Base-by-base conservation (phyloP, 352 stramenopile genomes). In the Globisporangium alternatum region DNA sequence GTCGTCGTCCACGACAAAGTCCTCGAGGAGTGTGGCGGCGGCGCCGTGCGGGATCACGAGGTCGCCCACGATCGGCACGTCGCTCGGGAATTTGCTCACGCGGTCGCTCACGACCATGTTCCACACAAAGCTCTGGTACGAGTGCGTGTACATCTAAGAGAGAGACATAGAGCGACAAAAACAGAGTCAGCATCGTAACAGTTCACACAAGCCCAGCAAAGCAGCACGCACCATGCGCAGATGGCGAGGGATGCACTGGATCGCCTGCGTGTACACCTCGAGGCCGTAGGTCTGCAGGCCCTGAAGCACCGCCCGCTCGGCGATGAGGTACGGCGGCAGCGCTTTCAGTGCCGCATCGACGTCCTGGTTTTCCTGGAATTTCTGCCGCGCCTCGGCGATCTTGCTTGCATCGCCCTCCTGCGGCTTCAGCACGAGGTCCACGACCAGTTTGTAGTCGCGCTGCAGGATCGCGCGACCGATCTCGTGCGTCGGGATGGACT, bases 121-220 rank as follows among this genome's bases (percentile, higher is more conserved):
- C 95, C 95, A 99, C 31, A 98, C 75, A 67, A 97, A 97, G 66
- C 92, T 98, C 77, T 99, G 97, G 67, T 98, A 97, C 63, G 88
- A 72, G 68, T 96, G 86, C 35, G 85, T 92, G 67, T 94, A 96
- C 81, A 96, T 96, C 80, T 89, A 28, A 28, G 25, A 28, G 70
- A 22, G 44, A 43, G 25, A 44, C 15, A 44, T 44, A 52, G 1
- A 49, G 6, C 59, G 15, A 67, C 19, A 39, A 28, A 13, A 39
- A 22, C 25, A 56, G 2, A 2, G 45, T 52, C 17, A 52, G n/a
- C 3, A 52, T 52, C 45, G 19, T 43, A 5, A 21, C 56, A 31
- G 48, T 19, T 4, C 17, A 60, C 21, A 47, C 30, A 15, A 33
- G 21, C 4, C 12, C 30, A 56, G 2, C 15, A 54, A 21, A 47